Conservation (phyloP, 352 stramenopile species). For the Globisporangium mamillatum region DNA sequence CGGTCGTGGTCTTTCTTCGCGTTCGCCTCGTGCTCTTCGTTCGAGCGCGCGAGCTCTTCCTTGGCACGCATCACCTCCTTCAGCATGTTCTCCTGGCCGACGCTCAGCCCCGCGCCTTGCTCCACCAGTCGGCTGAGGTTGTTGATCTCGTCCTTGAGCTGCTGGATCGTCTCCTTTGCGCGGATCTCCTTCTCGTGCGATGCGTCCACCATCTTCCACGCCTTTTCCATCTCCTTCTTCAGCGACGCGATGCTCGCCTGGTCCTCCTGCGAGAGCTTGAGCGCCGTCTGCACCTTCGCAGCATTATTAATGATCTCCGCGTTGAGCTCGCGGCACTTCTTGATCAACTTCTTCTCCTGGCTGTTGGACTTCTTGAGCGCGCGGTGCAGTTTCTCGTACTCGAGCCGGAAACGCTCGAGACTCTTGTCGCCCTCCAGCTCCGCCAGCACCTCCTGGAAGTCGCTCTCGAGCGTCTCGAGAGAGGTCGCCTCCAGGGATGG, state of each 20-base stretch:
- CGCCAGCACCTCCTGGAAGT: slow-evolving; percentile 92
- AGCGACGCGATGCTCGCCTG: slow-evolving; percentile 91
- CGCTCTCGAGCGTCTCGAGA: slow-evolving; percentile 88
- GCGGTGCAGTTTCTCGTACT: slow-evolving; percentile 96
- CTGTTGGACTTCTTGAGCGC: slow-evolving; percentile 92
- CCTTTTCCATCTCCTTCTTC: slow-evolving; percentile 96
- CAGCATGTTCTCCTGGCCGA: slow-evolving; percentile 92
- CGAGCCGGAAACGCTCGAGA: slow-evolving; percentile 91
- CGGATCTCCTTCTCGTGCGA: slow-evolving; percentile 93
- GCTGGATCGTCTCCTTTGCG: slow-evolving; percentile 93
- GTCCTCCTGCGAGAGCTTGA: slow-evolving; percentile 94
- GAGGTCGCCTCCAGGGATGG: slow-evolving; percentile 50
- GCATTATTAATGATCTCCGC: slow-evolving; percentile 96
- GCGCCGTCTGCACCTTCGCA: slow-evolving; percentile 93
- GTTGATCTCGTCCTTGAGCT: slow-evolving; percentile 95
- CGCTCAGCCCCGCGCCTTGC: slow-evolving; percentile 89
- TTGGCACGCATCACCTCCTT: slow-evolving; percentile 90
- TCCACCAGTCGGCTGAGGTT: slow-evolving; percentile 95
- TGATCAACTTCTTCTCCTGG: slow-evolving; percentile 95
- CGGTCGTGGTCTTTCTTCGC: slow-evolving; percentile 79
- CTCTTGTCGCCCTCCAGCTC: slow-evolving; percentile 92
- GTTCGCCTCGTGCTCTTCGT: slow-evolving; percentile 82
- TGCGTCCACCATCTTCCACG: slow-evolving; percentile 94
- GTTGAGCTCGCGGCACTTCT: slow-evolving; percentile 95
- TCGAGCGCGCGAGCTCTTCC: slow-evolving; percentile 84